Conservation (phyloP, 192 early-diverging fungal species). For the Coemansia erecta region DNA sequence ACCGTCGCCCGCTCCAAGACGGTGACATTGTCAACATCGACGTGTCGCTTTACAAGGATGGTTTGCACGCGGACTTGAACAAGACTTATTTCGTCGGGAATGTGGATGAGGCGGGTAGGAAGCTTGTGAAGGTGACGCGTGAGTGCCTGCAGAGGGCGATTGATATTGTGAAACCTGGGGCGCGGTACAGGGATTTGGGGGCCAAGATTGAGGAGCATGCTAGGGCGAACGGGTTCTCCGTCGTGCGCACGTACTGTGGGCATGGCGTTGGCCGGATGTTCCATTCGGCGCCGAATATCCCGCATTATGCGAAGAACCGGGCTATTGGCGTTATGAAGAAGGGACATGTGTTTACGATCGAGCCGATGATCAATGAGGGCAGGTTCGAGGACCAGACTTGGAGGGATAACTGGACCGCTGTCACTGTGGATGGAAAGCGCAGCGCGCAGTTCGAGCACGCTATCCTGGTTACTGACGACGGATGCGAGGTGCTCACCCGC, state of each 20-base stretch:
- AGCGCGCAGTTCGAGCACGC: slow-evolving; percentile 98
- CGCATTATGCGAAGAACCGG: slow-evolving; percentile 96
- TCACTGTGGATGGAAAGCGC: slow-evolving; percentile 89
- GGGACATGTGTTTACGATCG: slow-evolving; percentile 96
- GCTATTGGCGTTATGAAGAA: slow-evolving; percentile 93
- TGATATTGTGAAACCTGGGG: slow-evolving; percentile 86
- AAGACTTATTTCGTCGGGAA: slow-evolving; percentile 90
- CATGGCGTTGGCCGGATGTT: slow-evolving; percentile 89
- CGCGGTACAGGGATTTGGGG: slow-evolving; percentile 89
- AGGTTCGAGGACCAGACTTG: slow-evolving; percentile 65
- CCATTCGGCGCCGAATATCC: slow-evolving; percentile 88
- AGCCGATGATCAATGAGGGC: slow-evolving; percentile 99
- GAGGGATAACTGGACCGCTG: slow-evolving; percentile 85
- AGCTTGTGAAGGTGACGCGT: slow-evolving; percentile 78
- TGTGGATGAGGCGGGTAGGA: slow-evolving; percentile 70
- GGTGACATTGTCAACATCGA: slow-evolving; percentile 98
- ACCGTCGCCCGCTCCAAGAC: slow-evolving; percentile 86
- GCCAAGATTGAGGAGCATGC: slow-evolving; percentile 87
- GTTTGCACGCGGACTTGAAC: slow-evolving; percentile 94
- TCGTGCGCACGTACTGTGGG: slow-evolving; percentile 89
- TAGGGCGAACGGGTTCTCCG: slow-evolving; percentile 79
- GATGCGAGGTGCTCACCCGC: slow-evolving; percentile 80
- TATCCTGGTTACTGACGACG: slow-evolving; percentile 86
- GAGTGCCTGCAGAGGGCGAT: slow-evolving; percentile 93
- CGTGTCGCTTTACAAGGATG: slow-evolving; percentile 83